These are phyloP conservation scores for Tetradesmus obliquus DNA, from an alignment of 139 green algal species.

Conservation along the genomic window DNA sequence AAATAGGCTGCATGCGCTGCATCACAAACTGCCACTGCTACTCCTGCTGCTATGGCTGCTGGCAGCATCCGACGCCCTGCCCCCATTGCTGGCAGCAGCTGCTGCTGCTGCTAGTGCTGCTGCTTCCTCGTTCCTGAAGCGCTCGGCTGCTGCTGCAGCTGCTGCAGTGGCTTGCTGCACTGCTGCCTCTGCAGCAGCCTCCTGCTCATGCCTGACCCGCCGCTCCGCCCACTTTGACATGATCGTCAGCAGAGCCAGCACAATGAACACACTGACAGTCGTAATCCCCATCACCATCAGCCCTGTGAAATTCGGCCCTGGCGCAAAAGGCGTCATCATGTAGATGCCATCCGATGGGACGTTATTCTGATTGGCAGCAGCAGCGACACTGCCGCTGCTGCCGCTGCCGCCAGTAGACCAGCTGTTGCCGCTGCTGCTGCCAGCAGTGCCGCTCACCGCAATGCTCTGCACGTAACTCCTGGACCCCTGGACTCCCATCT, in stretches of 20 bases:
- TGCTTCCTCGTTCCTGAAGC: neutral
- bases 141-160: neutral
- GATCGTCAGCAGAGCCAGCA: neutral
- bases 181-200: neutral
- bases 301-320: neutral
- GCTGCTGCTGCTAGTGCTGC: neutral
- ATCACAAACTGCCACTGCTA: neutral
- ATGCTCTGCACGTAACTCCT: neutral
- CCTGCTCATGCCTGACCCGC: neutral
- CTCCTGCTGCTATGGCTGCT: neutral
- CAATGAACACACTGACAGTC: neutral
- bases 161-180: neutral
- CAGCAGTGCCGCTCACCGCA: neutral
- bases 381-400: neutral
- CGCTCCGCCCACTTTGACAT: neutral
- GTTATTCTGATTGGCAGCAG: neutral
- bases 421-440: neutral
- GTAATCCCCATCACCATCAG: conserved; percentile 17
- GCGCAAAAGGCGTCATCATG: neutral
- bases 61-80: neutral
- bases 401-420: no score
- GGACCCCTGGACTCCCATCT: neutral
- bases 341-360: neutral
- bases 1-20: neutral
- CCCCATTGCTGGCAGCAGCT: neutral